Evolutionary conservation across 129 eudicot species (phyloP).

Genomic region (Scalesia atractyloides): DNA sequence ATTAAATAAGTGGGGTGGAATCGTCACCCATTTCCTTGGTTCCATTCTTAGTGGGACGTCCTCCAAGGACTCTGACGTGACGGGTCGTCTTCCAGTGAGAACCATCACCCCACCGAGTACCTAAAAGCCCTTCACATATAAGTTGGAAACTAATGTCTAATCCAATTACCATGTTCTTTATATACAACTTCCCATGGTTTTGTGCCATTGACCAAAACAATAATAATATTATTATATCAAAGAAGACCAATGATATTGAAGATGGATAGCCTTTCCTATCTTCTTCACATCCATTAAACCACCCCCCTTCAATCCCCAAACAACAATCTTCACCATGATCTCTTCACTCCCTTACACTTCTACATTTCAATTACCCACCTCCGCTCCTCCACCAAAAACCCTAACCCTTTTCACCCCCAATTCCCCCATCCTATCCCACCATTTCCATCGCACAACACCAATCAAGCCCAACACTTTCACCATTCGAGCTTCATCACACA

Average conservation of each 20-base stretch:
- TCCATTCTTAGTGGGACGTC: too few relatives aligned
- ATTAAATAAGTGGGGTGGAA: too few relatives aligned
- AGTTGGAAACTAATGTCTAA: too few relatives aligned
- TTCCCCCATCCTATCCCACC: slow-evolving; percentile 7
- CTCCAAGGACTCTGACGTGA: too few relatives aligned
- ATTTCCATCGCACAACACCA: slow-evolving; percentile 20
- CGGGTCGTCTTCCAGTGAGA: too few relatives aligned
- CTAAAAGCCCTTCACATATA: too few relatives aligned
- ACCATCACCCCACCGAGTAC: too few relatives aligned
- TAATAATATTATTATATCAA: background rate
- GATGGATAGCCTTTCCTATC: slow-evolving; percentile 42
- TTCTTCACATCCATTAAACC: slow-evolving; percentile 20
- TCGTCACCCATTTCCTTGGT: too few relatives aligned
- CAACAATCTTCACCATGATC: slow-evolving; percentile 31
- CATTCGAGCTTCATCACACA: slow-evolving; percentile 44
- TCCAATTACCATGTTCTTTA: too few relatives aligned
- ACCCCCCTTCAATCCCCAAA: background rate
- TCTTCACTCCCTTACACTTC: slow-evolving; percentile 39
- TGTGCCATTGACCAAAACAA: slow-evolving; percentile 4
- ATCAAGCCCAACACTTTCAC: background rate
- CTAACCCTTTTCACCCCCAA: slow-evolving; percentile 15
- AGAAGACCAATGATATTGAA: slow-evolving; percentile 23
- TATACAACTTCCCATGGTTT: background rate
- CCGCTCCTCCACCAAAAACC: slow-evolving; percentile 17
- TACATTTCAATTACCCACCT: slow-evolving; percentile 28